phyloP scores from a whole-genome alignment of 2,329 filamentous ascomycete genomes.

The Cercospora nicotianae region DNA sequence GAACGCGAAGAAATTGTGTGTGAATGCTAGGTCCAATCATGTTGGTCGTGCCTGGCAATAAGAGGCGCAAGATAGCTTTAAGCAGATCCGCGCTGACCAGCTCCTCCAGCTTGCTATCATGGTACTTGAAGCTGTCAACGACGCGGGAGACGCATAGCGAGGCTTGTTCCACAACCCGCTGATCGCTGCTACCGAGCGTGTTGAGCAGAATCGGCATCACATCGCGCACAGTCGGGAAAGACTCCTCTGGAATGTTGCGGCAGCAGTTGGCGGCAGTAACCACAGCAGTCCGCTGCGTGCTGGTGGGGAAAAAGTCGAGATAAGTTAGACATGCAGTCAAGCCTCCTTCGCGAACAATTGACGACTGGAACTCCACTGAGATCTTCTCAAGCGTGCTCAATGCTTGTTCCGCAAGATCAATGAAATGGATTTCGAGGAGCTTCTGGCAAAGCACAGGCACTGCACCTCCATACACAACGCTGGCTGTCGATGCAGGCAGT shows the following conservation, averaged over 20 bases:
- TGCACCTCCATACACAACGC: conserved; percentile 95
- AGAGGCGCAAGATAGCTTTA: conserved; percentile 77
- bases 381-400: conserved; percentile 97
- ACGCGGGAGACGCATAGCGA: conserved; percentile 94
- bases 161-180: conserved; percentile 94
- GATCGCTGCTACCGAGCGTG: conserved; percentile 87
- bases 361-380: conserved; percentile 89
- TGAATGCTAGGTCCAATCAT: conserved; percentile 92
- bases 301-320: conserved; percentile 95
- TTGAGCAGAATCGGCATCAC: conserved; percentile 95
- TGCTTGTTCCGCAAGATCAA: conserved; percentile 95
- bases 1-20: conserved; percentile 89
- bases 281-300: conserved; percentile 92
- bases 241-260: conserved; percentile 91
- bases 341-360: conserved; percentile 93
- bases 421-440: conserved; percentile 91
- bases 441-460: conserved; percentile 95
- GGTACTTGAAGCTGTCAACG: conserved; percentile 93
- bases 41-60: conserved; percentile 93
- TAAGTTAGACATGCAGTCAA: conserved; percentile 94
- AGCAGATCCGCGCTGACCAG: conserved; percentile 86
- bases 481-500: conserved; percentile 84
- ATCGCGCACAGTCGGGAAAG: conserved; percentile 85
- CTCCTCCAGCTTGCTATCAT: conserved; percentile 84
- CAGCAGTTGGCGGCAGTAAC: conserved; percentile 98